Percentiles rank a stretch among this genome's conserved stretches.
These are phyloP conservation scores for Melocanna baccifera DNA, from an alignment of 176 grass and related monocot genomes.

Conservation along the genomic window DNA sequence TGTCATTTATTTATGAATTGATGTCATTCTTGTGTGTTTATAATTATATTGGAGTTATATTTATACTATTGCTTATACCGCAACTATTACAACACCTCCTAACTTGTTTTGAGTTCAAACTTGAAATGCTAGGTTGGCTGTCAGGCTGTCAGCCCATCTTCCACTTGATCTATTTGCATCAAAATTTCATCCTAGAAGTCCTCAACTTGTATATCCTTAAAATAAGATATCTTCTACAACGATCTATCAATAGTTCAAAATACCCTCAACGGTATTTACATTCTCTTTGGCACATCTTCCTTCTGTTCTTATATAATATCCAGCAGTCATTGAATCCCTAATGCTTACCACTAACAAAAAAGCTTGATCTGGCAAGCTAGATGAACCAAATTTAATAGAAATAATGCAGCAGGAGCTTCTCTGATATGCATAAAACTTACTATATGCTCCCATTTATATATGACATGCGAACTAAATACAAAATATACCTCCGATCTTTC, in stretches of 20 bases:
- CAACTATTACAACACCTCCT: too few relatives aligned
- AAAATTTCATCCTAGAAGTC: neutral
- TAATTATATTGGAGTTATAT: too few relatives aligned
- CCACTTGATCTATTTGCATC: constrained; percentile 9
- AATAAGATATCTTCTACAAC: neutral
- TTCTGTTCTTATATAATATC: neutral
- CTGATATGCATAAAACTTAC: neutral
- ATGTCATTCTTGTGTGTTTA: too few relatives aligned
- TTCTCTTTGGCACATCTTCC: neutral
- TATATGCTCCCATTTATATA: neutral
- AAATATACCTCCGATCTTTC: constrained; percentile 88
- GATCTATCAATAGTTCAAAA: neutral
- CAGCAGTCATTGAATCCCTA: neutral
- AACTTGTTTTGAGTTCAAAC: neutral
- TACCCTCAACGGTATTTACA: neutral
- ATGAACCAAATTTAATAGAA: neutral
- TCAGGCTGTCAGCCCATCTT: neutral
- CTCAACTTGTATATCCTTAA: neutral
- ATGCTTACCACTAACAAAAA: neutral
- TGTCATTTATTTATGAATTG: too few relatives aligned
- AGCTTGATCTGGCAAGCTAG: neutral
- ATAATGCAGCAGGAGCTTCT: neutral
- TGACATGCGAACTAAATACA: neutral
- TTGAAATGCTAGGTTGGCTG: neutral
- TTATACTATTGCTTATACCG: too few relatives aligned